Evolutionary conservation across 495 filamentous ascomycete species (phyloP).

Genomic region (Pseudomonodictys pantanalensis): DNA sequence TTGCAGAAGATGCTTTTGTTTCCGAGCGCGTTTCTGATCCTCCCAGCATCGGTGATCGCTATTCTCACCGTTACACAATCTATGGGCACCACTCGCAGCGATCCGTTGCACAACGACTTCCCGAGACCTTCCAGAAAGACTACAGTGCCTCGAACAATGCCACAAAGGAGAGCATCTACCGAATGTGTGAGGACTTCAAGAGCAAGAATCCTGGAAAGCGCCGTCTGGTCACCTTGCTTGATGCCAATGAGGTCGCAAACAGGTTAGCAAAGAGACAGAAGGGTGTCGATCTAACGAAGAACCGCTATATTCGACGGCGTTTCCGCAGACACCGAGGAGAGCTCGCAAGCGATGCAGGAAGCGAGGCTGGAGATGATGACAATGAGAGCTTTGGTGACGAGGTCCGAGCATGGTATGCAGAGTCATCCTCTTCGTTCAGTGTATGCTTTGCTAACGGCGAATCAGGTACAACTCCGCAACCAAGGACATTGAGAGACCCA

Average conservation of each 20-base stretch:
- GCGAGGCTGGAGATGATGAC: too few relatives aligned
- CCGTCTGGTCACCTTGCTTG: conserved; percentile 62
- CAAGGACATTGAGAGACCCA: too few relatives aligned
- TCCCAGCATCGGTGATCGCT: not conserved
- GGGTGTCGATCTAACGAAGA: not conserved
- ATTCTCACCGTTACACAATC: not conserved
- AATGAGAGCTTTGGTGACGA: too few relatives aligned
- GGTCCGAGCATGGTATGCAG: too few relatives aligned
- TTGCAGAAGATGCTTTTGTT: conserved; percentile 56
- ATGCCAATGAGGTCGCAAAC: conserved; percentile 71
- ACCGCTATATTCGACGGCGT: too few relatives aligned
- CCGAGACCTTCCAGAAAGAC: conserved; percentile 34
- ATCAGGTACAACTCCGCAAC: too few relatives aligned
- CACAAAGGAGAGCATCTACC: conserved; percentile 28
- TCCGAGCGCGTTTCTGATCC: conserved; percentile 32
- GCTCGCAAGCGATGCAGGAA: too few relatives aligned
- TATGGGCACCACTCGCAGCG: not conserved
- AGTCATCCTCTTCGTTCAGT: too few relatives aligned
- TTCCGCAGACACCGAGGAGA: too few relatives aligned
- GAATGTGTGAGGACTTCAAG: conserved; percentile 32
- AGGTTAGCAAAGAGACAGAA: conserved; percentile 47
- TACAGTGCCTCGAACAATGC: conserved; percentile 9
- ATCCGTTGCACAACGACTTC: conserved; percentile 1
- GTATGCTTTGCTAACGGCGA: too few relatives aligned
- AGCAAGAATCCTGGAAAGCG: conserved; percentile 47